Conservation (phyloP, 179 eudicot genomes). For the Monotropa hypopitys region DNA sequence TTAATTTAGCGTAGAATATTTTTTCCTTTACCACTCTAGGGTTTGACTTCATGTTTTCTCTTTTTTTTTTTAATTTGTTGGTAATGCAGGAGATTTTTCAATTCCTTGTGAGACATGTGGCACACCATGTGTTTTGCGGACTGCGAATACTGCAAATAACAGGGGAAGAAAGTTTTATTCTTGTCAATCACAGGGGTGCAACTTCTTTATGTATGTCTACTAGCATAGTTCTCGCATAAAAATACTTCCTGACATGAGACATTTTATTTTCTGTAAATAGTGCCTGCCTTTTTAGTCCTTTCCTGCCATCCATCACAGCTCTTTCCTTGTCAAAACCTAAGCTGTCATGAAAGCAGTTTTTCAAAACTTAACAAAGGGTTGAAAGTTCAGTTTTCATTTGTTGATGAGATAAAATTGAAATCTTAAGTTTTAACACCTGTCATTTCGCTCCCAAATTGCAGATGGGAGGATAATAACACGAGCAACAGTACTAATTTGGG, state of each 20-base stretch:
- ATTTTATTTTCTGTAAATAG: not conserved
- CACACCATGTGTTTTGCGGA: constrained; percentile 40
- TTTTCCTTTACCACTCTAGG: not conserved
- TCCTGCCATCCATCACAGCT: not conserved
- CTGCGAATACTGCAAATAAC: constrained; percentile 77
- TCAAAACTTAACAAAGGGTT: not conserved
- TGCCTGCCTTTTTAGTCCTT: not conserved
- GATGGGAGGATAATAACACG: constrained; percentile 21
- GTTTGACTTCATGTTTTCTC: not conserved
- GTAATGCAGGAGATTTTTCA: constrained; percentile 45
- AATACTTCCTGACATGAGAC: not conserved
- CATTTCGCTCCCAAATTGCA: constrained; percentile 1
- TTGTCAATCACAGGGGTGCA: constrained; percentile 71
- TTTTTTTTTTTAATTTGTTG: not conserved
- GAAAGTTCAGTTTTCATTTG: not conserved
- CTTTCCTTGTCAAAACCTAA: not conserved
- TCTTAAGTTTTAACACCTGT: not conserved
- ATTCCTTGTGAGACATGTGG: constrained; percentile 65
- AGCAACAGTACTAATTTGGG: constrained; percentile 2
- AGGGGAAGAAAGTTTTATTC: constrained; percentile 82
- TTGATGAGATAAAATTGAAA: not conserved
- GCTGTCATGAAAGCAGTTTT: not conserved
- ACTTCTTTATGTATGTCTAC: constrained; percentile 69
- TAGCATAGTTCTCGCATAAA: not conserved
- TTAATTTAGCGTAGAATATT: not conserved